Evolutionary conservation across 2,329 filamentous ascomycete species (phyloP), one percentile per base, ranked within the genome.

Genomic region (Magnaporthiopsis poae): DNA sequence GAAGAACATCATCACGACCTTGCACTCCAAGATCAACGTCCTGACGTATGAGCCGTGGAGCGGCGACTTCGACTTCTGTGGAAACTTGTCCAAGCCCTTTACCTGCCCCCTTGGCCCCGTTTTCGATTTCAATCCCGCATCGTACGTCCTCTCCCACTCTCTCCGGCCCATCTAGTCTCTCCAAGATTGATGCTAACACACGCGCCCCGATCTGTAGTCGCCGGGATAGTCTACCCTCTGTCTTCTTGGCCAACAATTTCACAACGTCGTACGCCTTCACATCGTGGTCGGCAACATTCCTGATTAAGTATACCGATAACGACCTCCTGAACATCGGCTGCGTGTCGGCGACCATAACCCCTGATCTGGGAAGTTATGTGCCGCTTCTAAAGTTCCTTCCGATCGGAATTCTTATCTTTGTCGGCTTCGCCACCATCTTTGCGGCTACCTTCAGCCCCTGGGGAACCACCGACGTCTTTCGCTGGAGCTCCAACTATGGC

Each of bases 401-500:
- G 0, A 82, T 94, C 31, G 81, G 89, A 3, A 86, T 97, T 31
- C 82, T 99, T 39, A 79, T 94, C 2, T 81, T 94, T 60, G 91
- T 96, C 62, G 95, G 88, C 1, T 77, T 92, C 67, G 92, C 93
- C 18, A 96, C 94, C 8, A 81, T 93, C 52, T 87, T 92, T 70
- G 92, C 95, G 2, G 90, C 88, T 64, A 91, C 96, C 56, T 94
- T 88, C 74, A 97, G 93, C 73, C 95, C 95, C 0, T 99, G 95
- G 94, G 95, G 95, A 27, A 91, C 92, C 1, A 87, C 87, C 9
- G 90, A 99, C 74, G 83, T 94, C 27, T 98, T 98, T 75, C 88
- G 91, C 71, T 99, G 94, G 92, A 92, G 92, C n/a, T 96, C 92
- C 74, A 99, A 99, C 75, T 98, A 96, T 75, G 95, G 95, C 52